Base-by-base conservation (phyloP, 352 stramenopile genomes). In the Globisporangium camurandrum region DNA sequence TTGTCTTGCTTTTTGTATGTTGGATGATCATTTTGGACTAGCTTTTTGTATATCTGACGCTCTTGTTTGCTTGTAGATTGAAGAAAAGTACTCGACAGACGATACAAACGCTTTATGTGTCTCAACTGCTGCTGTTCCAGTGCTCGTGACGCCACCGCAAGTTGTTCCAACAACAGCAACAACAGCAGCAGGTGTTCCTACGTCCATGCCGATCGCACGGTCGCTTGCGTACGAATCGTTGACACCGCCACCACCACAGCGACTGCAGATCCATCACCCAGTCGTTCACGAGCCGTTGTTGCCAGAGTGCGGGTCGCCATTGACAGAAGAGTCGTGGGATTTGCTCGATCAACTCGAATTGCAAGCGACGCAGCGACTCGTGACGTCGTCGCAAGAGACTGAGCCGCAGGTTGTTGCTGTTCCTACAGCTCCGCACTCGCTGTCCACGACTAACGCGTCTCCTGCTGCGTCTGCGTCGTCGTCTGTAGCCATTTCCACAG, bases 321-420 rank as follows among this genome's bases (percentile, higher is more conserved):
- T 93, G n/a, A 88, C 78, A 4, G 74, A 83, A 19, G 82, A 93
- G 36, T 84, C 76, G 27, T 93, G 78, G 79, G 73, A 82, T 12
- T 46, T 86, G 36, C 43, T 91, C 11, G 79, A 93, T 24, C 72
- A 88, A 44, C 22, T 91, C 12, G 66, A 84, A 54, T 75, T 71
- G 27, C 54, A 90, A 68, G 68, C 70, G 3, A 78, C 54, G 9
- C 72, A 84, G 48, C 69, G 61, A 12, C 51, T 70, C 20, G 57
- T n/a, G n/a, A n/a, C n/a, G n/a, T n/a, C n/a, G n/a, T n/a, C n/a
- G n/a, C n/a, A n/a, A n/a, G n/a, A n/a, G n/a, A n/a, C 56, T 24
- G 47, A 44, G 1, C 54, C 59, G 4, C 51, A 58, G 30, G 51
- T 40, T 46, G 58, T 48, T 68, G 52, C 57, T 66, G 20, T 44